phyloP scores from a whole-genome alignment of 2,329 filamentous ascomycete genomes.

The Xylariaceae sp. region DNA sequence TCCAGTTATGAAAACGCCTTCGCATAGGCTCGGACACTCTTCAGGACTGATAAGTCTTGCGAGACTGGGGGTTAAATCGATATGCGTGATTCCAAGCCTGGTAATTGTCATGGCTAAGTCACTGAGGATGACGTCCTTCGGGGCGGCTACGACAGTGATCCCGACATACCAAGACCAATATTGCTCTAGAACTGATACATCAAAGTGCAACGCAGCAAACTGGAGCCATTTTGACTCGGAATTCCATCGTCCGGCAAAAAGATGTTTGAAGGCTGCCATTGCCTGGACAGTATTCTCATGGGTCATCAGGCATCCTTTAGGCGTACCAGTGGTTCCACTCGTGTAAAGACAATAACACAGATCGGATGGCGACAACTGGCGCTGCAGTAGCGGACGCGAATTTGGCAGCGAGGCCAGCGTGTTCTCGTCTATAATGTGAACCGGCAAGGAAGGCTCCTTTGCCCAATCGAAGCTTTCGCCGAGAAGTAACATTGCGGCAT shows the following conservation, averaged over 20 bases:
- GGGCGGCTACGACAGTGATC: constrained; percentile 75
- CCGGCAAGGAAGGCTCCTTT: constrained; percentile 33
- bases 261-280: constrained; percentile 75
- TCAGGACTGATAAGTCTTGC: constrained; percentile 72
- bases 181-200: constrained; percentile 87
- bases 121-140: constrained; percentile 78
- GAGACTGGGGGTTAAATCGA: constrained; percentile 85
- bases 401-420: constrained; percentile 24
- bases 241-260: constrained; percentile 74
- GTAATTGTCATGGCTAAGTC: constrained; percentile 71
- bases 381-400: constrained; percentile 27
- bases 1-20: constrained; percentile 87
- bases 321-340: constrained; percentile 78
- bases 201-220: constrained; percentile 91
- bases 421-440: constrained; percentile 33
- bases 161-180: constrained; percentile 95
- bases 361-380: constrained; percentile 43
- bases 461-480: constrained; percentile 31
- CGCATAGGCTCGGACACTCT: constrained; percentile 72
- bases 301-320: constrained; percentile 82
- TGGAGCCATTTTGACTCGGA: constrained; percentile 74
- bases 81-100: constrained; percentile 72
- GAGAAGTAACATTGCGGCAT: constrained; percentile 57
- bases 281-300: constrained; percentile 87
- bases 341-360: constrained; percentile 83